These are phyloP conservation scores for Dothideomycetes sp. DNA, from an alignment of 2,329 filamentous ascomycete genomes.

Conservation along the genomic window DNA sequence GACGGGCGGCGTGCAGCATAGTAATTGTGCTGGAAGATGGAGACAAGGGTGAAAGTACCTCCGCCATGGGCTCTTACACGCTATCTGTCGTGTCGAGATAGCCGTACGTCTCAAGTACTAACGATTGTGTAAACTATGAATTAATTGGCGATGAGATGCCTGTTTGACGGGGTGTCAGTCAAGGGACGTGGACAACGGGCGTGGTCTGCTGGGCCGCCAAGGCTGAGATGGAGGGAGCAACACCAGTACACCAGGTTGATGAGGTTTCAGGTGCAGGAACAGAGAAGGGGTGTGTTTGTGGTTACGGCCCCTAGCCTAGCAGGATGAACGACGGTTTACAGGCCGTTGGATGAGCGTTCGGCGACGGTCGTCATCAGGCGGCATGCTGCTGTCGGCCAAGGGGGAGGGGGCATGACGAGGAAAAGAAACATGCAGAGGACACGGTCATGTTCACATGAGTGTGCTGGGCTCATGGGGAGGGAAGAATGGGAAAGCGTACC, in stretches of 20 bases:
- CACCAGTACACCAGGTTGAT: background rate
- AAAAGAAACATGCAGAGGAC: no score
- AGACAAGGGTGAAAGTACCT: conserved; percentile 37
- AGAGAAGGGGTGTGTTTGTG: no score
- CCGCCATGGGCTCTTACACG: conserved; percentile 22
- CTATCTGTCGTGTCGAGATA: background rate
- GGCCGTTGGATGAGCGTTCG: background rate
- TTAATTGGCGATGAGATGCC: background rate
- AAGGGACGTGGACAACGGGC: background rate
- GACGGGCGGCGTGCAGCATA: conserved; percentile 32
- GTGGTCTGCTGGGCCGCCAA: background rate
- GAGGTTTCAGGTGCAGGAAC: background rate
- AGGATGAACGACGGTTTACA: background rate
- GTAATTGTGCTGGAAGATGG: conserved; percentile 36
- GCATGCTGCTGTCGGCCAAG: no score
- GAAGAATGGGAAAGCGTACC: no score
- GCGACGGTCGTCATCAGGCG: background rate
- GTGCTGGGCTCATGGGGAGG: no score
- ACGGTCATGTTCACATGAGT: no score
- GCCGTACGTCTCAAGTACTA: background rate
- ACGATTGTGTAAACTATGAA: background rate
- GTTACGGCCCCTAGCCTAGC: background rate
- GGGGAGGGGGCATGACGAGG: no score
- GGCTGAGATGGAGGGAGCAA: no score
- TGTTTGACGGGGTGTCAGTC: no score